Evolutionary conservation across 2,329 filamentous ascomycete genomes (phyloP).

Genomic region (Fusarium globosum): DNA sequence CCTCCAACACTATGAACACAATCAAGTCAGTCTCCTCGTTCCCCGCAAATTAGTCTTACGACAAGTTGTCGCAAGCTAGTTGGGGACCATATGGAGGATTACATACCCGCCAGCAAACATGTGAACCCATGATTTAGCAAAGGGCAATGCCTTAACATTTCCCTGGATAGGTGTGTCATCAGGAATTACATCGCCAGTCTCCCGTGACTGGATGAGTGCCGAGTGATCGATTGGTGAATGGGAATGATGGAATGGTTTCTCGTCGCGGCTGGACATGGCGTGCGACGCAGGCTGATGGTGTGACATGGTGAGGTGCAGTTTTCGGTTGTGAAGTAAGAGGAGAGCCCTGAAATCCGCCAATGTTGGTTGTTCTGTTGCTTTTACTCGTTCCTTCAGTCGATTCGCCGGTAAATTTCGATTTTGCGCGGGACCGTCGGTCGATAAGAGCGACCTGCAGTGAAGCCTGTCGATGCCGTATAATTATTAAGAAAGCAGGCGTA

Average conservation of each 20-base stretch:
- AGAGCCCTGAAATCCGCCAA: background rate
- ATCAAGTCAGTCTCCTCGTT: constrained; percentile 26
- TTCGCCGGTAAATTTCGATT: constrained; percentile 3
- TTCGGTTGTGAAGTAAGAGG: background rate
- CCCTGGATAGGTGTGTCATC: constrained; percentile 51
- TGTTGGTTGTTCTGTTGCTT: background rate
- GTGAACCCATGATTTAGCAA: constrained; percentile 88
- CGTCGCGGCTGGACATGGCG: constrained; percentile 48
- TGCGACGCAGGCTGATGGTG: constrained; percentile 43
- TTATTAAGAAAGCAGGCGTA: background rate
- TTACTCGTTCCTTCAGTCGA: constrained; percentile 1
- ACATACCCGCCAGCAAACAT: constrained; percentile 89
- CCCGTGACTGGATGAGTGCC: constrained; percentile 68
- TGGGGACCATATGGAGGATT: background rate
- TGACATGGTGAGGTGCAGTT: constrained; percentile 45
- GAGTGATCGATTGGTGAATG: constrained; percentile 49
- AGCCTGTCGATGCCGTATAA: constrained; percentile 6
- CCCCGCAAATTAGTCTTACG: background rate
- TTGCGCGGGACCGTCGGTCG: constrained; percentile 11
- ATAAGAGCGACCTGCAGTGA: background rate
- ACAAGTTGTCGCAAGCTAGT: background rate
- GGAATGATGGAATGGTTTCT: constrained; percentile 47
- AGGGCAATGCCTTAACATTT: constrained; percentile 58
- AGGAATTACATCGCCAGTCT: constrained; percentile 67
- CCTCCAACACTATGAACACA: constrained; percentile 74